Conservation (phyloP, 1,284 basidiomycete species). For the Boletus austroedulis region DNA sequence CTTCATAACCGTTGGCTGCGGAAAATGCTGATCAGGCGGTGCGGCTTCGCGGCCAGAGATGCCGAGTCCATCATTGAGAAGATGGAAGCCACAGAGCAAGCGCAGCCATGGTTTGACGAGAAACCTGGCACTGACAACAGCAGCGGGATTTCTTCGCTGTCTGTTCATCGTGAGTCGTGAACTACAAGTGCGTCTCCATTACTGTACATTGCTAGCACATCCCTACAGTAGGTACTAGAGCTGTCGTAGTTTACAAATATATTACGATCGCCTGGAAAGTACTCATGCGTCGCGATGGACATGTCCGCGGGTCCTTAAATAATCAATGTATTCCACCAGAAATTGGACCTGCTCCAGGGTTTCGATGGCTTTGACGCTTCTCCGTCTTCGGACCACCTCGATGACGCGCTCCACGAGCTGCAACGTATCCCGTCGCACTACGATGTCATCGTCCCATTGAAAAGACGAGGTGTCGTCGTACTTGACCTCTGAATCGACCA, state of each 20-base stretch:
- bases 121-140: conserved; percentile 11
- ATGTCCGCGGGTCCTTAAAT: conserved; percentile 42
- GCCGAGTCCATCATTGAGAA: conserved; percentile 19
- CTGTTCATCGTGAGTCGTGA: conserved; percentile 1
- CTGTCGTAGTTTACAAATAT: conserved; percentile 7
- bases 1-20: conserved; percentile 16
- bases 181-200: background rate
- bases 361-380: conserved; percentile 86
- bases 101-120: conserved; percentile 20
- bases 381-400: conserved; percentile 64
- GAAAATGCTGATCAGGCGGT: conserved; percentile 22
- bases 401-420: conserved; percentile 74
- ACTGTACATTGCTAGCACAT: conserved; percentile 2
- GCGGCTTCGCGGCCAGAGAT: conserved; percentile 24
- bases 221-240: background rate
- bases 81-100: conserved; percentile 19
- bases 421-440: conserved; percentile 48
- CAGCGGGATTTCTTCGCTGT: no score
- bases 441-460: conserved; percentile 20
- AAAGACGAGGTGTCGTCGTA: background rate
- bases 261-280: background rate
- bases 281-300: background rate
- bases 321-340: conserved; percentile 75
- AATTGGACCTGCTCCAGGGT: conserved; percentile 90
- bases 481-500: conserved; percentile 9